phyloP scores from a whole-genome alignment of 2,329 filamentous ascomycete genomes.

The Trichoderma cornu-damae region DNA sequence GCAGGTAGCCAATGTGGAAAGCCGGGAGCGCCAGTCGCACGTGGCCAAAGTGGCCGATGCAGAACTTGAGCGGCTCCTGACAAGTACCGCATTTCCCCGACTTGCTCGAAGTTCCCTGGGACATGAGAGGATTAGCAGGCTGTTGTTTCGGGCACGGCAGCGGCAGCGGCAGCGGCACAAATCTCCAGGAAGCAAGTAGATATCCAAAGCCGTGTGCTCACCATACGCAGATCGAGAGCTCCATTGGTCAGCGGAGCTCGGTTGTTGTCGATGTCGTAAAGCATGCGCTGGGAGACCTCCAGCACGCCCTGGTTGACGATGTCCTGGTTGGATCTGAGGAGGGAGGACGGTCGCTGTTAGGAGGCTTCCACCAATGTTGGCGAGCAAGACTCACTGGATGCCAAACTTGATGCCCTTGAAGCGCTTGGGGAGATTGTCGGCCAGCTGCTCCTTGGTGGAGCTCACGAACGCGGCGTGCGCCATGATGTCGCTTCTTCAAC shows the following conservation, averaged over 20 bases:
- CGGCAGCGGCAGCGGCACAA: fast-evolving
- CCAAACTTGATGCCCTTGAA: constrained; percentile 94
- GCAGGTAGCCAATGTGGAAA: constrained; percentile 95
- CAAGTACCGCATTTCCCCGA: constrained; percentile 75
- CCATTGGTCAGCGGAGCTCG: constrained; percentile 75
- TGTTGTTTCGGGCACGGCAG: too few relatives aligned
- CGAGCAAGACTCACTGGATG: constrained; percentile 57
- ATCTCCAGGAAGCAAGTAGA: background rate
- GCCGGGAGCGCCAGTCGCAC: constrained; percentile 84
- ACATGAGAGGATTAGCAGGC: constrained; percentile 1
- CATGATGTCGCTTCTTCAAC: constrained; percentile 13
- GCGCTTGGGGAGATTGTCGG: constrained; percentile 82
- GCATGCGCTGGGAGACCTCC: constrained; percentile 86
- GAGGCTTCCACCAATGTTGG: background rate
- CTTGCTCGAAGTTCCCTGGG: constrained; percentile 78
- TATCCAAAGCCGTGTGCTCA: constrained; percentile 26
- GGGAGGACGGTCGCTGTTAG: background rate
- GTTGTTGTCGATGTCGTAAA: constrained; percentile 83
- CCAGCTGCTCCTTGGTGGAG: constrained; percentile 72
- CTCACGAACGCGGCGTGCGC: constrained; percentile 18
- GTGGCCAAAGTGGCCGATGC: constrained; percentile 93
- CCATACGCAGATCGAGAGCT: constrained; percentile 78
- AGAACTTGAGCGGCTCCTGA: constrained; percentile 71
- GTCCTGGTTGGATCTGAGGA: constrained; percentile 73
- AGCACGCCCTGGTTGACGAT: constrained; percentile 94